Percentiles rank a stretch among this genome's conserved stretches.
phyloP scores from a whole-genome alignment of 179 eudicot species.

The Dionaea muscipula region DNA sequence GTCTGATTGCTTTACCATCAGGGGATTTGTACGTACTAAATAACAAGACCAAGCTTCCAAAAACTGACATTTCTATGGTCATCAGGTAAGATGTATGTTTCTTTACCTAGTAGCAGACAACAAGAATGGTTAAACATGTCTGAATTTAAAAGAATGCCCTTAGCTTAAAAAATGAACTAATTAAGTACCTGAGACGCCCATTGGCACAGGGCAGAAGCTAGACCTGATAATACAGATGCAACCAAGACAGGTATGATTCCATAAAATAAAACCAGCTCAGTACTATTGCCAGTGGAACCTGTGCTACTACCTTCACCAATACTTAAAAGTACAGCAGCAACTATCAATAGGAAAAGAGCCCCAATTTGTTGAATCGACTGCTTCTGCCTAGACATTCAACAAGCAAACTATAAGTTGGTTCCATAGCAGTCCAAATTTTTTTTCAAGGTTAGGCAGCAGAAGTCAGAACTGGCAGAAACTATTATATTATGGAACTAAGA shows the following conservation, averaged over 20 bases:
- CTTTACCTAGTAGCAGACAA: constrained; percentile 44
- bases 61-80: constrained; percentile 91
- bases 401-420: constrained; percentile 2
- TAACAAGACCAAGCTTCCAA: constrained; percentile 76
- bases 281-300: constrained; percentile 41
- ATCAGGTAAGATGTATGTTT: constrained; percentile 81
- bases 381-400: constrained; percentile 49
- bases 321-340: constrained; percentile 83
- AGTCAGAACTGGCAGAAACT: not conserved
- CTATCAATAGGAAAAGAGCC: constrained; percentile 70
- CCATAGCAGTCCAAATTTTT: not conserved
- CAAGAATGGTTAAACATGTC: not conserved
- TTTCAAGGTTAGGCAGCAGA: not conserved
- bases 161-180: not conserved
- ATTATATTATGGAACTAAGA: no score
- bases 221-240: constrained; percentile 87
- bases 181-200: constrained; percentile 93
- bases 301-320: constrained; percentile 90
- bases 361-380: constrained; percentile 93
- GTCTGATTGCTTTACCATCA: constrained; percentile 72
- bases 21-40: constrained; percentile 79
- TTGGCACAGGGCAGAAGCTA: constrained; percentile 92
- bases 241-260: constrained; percentile 83
- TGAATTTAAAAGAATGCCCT: not conserved
- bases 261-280: constrained; percentile 57